Conservation (phyloP, 768 basidiomycete species). For the Fomitopsis serialis region DNA sequence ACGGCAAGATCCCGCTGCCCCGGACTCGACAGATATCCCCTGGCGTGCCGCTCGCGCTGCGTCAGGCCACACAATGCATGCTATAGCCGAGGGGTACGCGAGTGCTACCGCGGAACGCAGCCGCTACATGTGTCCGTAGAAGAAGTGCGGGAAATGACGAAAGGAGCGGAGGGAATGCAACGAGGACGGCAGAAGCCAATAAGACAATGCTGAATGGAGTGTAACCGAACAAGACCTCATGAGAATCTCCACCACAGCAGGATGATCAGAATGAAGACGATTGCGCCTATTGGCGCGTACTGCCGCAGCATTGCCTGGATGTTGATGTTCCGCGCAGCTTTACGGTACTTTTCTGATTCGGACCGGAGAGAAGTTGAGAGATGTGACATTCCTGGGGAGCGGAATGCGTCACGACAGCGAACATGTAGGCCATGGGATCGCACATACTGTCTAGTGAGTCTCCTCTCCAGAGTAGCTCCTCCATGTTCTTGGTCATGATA, state of each 20-base stretch:
- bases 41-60: background rate
- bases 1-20: slow-evolving; percentile 19
- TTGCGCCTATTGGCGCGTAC: slow-evolving; percentile 88
- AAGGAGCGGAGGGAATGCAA: background rate
- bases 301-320: slow-evolving; percentile 90
- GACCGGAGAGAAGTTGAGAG: slow-evolving; percentile 90
- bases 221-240: slow-evolving; percentile 26
- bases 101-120: background rate
- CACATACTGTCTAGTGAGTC: slow-evolving; percentile 90
- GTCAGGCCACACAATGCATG: background rate
- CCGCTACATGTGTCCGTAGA: background rate
- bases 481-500: slow-evolving; percentile 99
- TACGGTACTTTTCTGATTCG: slow-evolving; percentile 96
- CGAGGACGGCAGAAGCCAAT: background rate
- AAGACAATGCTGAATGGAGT: slow-evolving; percentile 7
- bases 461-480: slow-evolving; percentile 96
- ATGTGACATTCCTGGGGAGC: slow-evolving; percentile 83
- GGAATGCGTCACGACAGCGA: background rate
- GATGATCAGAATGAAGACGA: slow-evolving; percentile 73
- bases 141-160: background rate
- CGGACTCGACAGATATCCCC: background rate
- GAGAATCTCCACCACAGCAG: slow-evolving; percentile 77
- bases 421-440: background rate
- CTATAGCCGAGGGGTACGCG: background rate
- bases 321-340: slow-evolving; percentile 93